Base-by-base conservation (phyloP, 2,329 filamentous ascomycete species). In the Colletotrichum tanaceti region DNA sequence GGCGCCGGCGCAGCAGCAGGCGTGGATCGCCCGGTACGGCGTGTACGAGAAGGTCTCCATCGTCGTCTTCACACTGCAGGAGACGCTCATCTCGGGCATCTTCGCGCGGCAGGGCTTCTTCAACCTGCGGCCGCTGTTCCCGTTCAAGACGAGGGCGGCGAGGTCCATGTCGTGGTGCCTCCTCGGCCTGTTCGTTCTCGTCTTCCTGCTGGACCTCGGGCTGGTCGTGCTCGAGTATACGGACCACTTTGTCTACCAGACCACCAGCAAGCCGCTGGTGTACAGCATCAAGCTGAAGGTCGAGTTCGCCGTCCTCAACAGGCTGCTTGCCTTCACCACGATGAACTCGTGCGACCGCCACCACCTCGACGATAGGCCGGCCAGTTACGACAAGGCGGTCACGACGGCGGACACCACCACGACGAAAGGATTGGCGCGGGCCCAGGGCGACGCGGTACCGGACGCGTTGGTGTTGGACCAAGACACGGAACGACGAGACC, bases 31-130 rank as follows among this genome's bases (percentile, higher is more conserved):
- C 52, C 58, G 53, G 2, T 86, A 85, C 68, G 79, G 80, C 14
- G 74, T 85, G 57, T 77, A 85, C 78, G 86, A 88, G 72, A 84
- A 84, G 74, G 80, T 87, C 20, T 85, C 88, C 72, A 85, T 88
- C 75, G 84, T 84, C 3, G 77, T 85, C 5, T 88, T 88, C 73
- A 86, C 84, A 71, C 59, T 87, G 16, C 86, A 88, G 71, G 86
- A 88, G 69, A 80, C 84, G 59, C 77, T 87, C 68, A 81, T 88
- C 54, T 87, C 85, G 1, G 78, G 79, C 2, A 77, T 86, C 32
- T 88, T 86, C 74, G 86, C 88, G 68, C 77, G 77, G 73, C 85
- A 87, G 71, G 86, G 86, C 0, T 74, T 84, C 65, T 62, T 54
- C 3, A 67, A 65, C 14, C 44, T 71, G 13, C 13, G 32, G 43